phyloP scores from a whole-genome alignment of 192 early-diverging fungal genomes.

The Coemansia interrupta region DNA sequence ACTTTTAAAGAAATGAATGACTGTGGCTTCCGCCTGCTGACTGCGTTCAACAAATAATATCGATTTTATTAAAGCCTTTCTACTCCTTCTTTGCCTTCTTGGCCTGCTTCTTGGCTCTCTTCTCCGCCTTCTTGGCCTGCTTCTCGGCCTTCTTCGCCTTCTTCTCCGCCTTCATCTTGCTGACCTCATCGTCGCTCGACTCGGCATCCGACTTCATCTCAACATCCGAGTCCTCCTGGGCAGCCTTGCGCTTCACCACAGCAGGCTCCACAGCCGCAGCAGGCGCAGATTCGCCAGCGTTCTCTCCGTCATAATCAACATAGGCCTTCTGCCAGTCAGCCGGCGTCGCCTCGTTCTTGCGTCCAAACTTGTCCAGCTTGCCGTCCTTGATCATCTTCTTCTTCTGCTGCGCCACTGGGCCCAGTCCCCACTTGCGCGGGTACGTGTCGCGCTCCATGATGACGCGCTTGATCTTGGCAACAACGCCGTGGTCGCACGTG shows the following conservation, averaged over 20 bases:
- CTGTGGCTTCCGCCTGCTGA: too few species aligned
- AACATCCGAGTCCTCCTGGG: constrained; percentile 20
- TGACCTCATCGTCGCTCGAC: constrained; percentile 17
- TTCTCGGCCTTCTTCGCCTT: constrained; percentile 27
- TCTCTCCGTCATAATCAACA: constrained; percentile 60
- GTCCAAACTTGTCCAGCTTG: constrained; percentile 96
- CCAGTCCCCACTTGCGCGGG: constrained; percentile 96
- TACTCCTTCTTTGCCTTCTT: constrained; percentile 42
- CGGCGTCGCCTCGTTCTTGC: constrained; percentile 83
- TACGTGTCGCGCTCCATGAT: constrained; percentile 99
- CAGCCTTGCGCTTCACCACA: constrained; percentile 30
- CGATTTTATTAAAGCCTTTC: not conserved
- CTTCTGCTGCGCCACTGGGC: constrained; percentile 92
- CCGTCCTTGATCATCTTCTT: constrained; percentile 98
- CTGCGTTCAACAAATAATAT: constrained; percentile 1
- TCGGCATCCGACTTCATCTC: constrained; percentile 33
- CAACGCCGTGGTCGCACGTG: constrained; percentile 92
- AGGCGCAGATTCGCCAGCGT: constrained; percentile 3
- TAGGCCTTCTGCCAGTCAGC: constrained; percentile 75
- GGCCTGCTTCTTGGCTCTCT: constrained; percentile 26
- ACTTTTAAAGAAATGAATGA: not conserved
- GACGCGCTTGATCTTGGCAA: constrained; percentile 99
- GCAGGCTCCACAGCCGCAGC: not conserved
- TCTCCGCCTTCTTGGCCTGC: constrained; percentile 35
- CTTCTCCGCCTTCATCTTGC: constrained; percentile 16